Base-by-base conservation (phyloP, 2,329 filamentous ascomycete species). In the Metarhizium sp. region DNA sequence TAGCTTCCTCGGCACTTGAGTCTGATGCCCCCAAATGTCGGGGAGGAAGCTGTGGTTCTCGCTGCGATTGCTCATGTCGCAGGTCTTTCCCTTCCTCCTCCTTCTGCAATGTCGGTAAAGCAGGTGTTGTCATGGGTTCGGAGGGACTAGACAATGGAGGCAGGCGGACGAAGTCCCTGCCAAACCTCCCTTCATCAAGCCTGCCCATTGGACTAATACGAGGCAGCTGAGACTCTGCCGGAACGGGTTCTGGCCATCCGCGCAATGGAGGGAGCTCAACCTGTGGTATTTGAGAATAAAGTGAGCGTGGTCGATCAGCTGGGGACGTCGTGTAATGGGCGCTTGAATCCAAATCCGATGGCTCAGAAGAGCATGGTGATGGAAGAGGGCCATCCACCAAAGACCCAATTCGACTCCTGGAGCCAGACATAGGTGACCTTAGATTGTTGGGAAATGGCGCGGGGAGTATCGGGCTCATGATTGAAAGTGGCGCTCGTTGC, bases 281-380 rank as follows among this genome's bases (percentile, higher is more conserved):
- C 30, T 48, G 45, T 4, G 45, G 10, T 13, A 8, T 8, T 6
- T n/a, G 45, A 30, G 45, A 29, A 13, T 29, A 8, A 25, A 47
- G 55, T 2, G 30, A 5, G 11, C 29, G 47, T 30, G 51, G 51
- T 16, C n/a, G 40, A 7, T 34, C 36, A 14, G 50, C 45, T 16
- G 54, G 50, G 6, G 54, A 52, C 8, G 36, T 51, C 11, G 55
- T 57, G 40, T 57, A 57, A 36, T 51, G 51, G 30, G 47, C 46
- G 10, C 48, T 30, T 13, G 30, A 6, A 36, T 55, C 53, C 18
- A 48, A 58, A 29, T 52, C 55, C 3, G 52, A 7, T 7, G 20
- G 40, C 32, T 57, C 55, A 30, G 45, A 30, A 7, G 25, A 30
- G 14, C 45, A 6, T 29, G 45, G 45, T 29, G 45, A 48, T 10